Percentiles rank a stretch among this genome's conserved stretches.
Conservation (phyloP, 805 yeast genomes). For the Candida berthetii region DNA sequence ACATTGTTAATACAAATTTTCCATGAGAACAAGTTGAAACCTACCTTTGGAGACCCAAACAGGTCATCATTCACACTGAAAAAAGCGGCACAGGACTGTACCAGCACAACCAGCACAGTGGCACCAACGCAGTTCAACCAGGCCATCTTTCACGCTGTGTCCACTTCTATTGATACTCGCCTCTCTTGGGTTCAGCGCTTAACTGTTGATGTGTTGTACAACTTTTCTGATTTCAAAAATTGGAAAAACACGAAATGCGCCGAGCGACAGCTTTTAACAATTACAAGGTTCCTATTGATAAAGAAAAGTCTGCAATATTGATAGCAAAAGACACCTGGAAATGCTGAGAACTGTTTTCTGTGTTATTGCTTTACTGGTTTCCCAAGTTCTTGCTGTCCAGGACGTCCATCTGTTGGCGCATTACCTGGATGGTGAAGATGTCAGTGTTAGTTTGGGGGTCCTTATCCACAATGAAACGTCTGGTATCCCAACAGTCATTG, state of each 20-base stretch:
- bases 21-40: constrained; percentile 1
- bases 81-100: constrained; percentile 1
- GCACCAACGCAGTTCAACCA: not conserved
- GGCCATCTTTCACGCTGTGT: not conserved
- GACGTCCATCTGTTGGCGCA: constrained; percentile 2
- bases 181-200: no score
- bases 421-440: not conserved
- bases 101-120: not conserved
- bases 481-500: not conserved
- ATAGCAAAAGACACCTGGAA: no score
- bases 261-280: no score
- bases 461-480: constrained; percentile 1
- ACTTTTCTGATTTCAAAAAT: no score
- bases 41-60: constrained; percentile 15
- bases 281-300: no score
- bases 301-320: no score
- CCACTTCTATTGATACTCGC: no score
- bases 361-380: no score
- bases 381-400: not conserved
- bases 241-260: no score
- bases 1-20: not conserved
- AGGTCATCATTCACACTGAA: constrained; percentile 15
- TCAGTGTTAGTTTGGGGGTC: constrained; percentile 1
- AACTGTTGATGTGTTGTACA: no score
- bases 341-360: not conserved